Evolutionary conservation across 768 basidiomycete genomes (phyloP).

Genomic region (Cystofilobasidium macerans): DNA sequence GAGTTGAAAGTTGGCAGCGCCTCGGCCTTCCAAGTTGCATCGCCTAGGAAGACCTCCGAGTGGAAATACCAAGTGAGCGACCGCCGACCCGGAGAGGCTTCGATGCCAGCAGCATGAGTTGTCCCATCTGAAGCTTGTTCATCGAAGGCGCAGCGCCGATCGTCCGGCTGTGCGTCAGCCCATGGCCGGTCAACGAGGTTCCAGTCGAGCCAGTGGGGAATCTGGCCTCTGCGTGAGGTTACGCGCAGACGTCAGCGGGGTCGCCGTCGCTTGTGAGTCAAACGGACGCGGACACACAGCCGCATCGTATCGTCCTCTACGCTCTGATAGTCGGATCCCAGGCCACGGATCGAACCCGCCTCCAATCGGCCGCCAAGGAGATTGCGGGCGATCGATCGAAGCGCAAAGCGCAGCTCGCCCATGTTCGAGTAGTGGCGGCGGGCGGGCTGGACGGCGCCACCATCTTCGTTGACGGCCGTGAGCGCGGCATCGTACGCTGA

Average conservation of each 20-base stretch:
- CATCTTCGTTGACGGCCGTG: background rate
- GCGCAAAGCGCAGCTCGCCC: constrained; percentile 21
- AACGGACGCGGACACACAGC: background rate
- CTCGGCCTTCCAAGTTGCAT: background rate
- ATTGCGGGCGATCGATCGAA: constrained; percentile 1
- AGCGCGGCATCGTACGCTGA: constrained; percentile 1
- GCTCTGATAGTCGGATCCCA: constrained; percentile 11
- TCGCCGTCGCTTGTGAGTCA: background rate
- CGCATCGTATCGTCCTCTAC: background rate
- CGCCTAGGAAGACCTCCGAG: constrained; percentile 18
- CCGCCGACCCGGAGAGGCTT: background rate
- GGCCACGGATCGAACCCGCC: constrained; percentile 4
- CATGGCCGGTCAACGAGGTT: constrained; percentile 1
- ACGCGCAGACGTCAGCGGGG: background rate
- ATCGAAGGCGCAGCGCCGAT: background rate
- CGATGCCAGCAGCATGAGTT: background rate
- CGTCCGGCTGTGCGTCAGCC: background rate
- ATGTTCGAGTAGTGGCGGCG: constrained; percentile 20
- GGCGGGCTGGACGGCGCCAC: background rate
- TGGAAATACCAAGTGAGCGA: constrained; percentile 19
- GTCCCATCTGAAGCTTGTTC: background rate
- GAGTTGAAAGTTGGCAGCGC: constrained; percentile 23
- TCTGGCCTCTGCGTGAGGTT: constrained; percentile 12
- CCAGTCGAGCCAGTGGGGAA: constrained; percentile 22
- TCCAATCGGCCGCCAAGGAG: constrained; percentile 6